A percentile compares a stretch with the other conserved stretches of the same genome.
phyloP scores from a whole-genome alignment of 306 rosid species.

The Trifolium fragiferum region DNA sequence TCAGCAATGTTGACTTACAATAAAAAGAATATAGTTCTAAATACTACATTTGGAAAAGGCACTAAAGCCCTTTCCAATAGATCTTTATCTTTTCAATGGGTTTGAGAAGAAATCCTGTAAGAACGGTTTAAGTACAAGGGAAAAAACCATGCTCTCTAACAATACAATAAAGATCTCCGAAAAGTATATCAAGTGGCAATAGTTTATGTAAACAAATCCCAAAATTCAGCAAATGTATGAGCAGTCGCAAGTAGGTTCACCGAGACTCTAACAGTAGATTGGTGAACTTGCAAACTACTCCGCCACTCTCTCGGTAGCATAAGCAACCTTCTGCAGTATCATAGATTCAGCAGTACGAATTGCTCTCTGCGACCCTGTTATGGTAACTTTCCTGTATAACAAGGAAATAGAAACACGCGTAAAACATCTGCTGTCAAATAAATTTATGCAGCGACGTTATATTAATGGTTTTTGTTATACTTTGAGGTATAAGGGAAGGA shows the following conservation, averaged over 20 bases:
- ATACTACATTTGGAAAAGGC: constrained; percentile 63
- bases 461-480: neutral
- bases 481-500: neutral
- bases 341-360: constrained; percentile 82
- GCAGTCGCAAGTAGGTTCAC: constrained; percentile 50
- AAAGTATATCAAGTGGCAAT: constrained; percentile 48
- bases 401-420: constrained; percentile 28
- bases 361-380: constrained; percentile 95
- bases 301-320: constrained; percentile 82
- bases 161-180: constrained; percentile 49
- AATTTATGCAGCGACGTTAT: constrained; percentile 5
- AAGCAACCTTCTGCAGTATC: constrained; percentile 93
- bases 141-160: constrained; percentile 52
- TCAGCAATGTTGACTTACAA: constrained; percentile 56
- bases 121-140: constrained; percentile 44
- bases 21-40: constrained; percentile 65
- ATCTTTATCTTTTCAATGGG: constrained; percentile 32
- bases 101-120: constrained; percentile 56
- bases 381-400: constrained; percentile 89
- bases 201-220: constrained; percentile 50
- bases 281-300: constrained; percentile 50
- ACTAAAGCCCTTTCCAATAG: constrained; percentile 52
- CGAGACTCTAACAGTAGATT: constrained; percentile 46
- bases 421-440: constrained; percentile 12
- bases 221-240: constrained; percentile 55